phyloP scores from a whole-genome alignment of 139 green algal genomes.

The Volvox reticuliferus region DNA sequence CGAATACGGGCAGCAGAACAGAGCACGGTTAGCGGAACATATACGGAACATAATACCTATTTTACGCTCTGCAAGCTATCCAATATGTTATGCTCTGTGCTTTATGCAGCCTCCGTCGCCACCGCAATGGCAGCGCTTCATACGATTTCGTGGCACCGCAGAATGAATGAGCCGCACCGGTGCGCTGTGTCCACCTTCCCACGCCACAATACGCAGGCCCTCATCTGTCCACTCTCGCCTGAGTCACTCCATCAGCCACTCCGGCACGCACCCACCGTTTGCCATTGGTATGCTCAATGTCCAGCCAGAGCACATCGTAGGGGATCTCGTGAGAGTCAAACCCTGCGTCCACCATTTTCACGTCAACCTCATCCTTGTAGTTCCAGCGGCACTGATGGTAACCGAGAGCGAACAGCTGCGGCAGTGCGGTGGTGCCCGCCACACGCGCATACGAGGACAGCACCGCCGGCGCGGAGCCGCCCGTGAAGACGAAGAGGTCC shows the following conservation, averaged over 20 bases:
- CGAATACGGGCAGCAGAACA: too few species aligned
- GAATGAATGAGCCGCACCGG: too few species aligned
- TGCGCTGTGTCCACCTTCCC: too few species aligned
- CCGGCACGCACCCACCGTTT: slow-evolving; percentile 73
- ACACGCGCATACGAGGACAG: slow-evolving; percentile 84
- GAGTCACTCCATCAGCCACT: neutral
- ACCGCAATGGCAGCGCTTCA: too few species aligned
- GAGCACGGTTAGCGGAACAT: too few species aligned
- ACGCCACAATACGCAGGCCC: too few species aligned
- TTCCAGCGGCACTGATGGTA: slow-evolving; percentile 99
- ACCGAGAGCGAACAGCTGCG: slow-evolving; percentile 94
- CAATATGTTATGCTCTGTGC: too few species aligned
- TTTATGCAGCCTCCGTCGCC: too few species aligned
- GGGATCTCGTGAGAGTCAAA: slow-evolving; percentile 96
- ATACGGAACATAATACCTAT: too few species aligned
- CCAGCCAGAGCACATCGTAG: slow-evolving; percentile 99
- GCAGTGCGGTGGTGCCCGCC: slow-evolving; percentile 93
- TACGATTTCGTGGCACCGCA: too few species aligned
- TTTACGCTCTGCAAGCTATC: too few species aligned
- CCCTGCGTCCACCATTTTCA: slow-evolving; percentile 80
- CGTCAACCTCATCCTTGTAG: slow-evolving; percentile 86
- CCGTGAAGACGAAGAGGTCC: slow-evolving; percentile 95
- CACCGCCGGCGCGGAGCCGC: slow-evolving; percentile 77
- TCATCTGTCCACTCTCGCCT: too few species aligned
- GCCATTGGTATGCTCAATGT: slow-evolving; percentile 99